Conservation (phyloP, 176 grass and related monocot species). For the Stipa capillata region DNA sequence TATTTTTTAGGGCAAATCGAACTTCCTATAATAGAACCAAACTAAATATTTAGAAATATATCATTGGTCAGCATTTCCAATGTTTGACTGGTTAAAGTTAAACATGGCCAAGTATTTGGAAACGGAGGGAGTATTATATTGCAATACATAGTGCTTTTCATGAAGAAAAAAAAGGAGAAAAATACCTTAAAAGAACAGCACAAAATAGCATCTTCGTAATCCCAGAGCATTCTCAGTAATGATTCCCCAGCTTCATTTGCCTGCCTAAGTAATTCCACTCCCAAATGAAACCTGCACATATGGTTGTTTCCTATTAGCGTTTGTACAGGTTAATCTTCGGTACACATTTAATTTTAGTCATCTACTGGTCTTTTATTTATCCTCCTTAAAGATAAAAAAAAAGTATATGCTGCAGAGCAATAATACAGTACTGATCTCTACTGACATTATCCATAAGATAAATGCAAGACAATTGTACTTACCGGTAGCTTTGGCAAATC, state of each 20-base stretch:
- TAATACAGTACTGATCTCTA: not conserved
- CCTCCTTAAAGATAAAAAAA: not conserved
- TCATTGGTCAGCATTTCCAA: no score
- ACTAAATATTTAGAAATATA: no score
- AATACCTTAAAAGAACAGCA: constrained; percentile 91
- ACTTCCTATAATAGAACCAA: no score
- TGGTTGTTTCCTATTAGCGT: not conserved
- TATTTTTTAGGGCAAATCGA: no score
- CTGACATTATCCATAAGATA: not conserved
- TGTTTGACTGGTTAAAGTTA: no score
- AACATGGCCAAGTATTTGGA: no score
- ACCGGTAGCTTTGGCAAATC: constrained; percentile 94
- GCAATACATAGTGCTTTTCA: not conserved
- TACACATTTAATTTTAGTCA: not conserved
- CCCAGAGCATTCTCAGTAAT: constrained; percentile 83
- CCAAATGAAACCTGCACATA: constrained; percentile 66
- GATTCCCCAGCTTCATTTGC: constrained; percentile 60
- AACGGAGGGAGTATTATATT: no score
- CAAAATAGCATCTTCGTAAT: constrained; percentile 84
- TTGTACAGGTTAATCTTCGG: not conserved
- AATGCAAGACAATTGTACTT: constrained; percentile 20
- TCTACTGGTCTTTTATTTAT: not conserved
- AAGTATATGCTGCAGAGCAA: no score
- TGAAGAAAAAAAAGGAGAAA: no score
- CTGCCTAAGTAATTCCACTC: constrained; percentile 65